Conservation (phyloP, 2,329 filamentous ascomycete species). For the Fusarium pilosicola region DNA sequence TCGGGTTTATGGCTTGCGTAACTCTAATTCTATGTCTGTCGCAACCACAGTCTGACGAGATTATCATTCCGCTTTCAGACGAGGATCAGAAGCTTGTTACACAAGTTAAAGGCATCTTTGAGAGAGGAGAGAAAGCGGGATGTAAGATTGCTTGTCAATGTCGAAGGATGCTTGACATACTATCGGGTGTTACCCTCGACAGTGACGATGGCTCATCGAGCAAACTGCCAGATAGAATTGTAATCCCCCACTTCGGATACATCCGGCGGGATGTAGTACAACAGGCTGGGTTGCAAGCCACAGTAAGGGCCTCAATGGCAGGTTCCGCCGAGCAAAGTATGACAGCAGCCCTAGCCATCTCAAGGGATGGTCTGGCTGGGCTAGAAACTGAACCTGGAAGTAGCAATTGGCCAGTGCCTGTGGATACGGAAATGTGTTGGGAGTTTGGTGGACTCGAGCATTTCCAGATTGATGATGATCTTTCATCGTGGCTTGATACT, state of each 20-base stretch:
- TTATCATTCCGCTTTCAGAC: not conserved
- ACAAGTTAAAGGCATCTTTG: not conserved
- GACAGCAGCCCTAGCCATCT: fast-evolving
- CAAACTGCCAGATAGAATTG: not conserved
- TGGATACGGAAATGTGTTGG: not conserved
- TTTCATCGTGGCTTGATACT: not conserved
- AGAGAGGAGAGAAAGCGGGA: not conserved
- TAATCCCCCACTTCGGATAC: not conserved
- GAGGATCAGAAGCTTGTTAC: not conserved
- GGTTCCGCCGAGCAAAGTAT: fast-evolving
- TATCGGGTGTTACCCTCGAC: fast-evolving
- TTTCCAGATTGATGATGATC: not conserved
- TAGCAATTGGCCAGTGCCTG: fast-evolving
- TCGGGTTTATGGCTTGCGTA: not conserved
- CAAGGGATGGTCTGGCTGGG: too few species aligned
- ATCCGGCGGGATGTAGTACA: not conserved
- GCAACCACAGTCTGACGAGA: not conserved
- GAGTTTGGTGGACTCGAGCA: not conserved
- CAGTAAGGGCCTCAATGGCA: fast-evolving
- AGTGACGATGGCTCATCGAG: not conserved
- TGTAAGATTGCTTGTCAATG: not conserved
- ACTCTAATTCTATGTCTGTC: not conserved
- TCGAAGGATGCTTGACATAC: not conserved
- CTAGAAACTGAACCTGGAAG: too few species aligned
- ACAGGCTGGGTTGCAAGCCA: not conserved